Conservation (phyloP, 2,329 filamentous ascomycete genomes). For the Fusarium citri region DNA sequence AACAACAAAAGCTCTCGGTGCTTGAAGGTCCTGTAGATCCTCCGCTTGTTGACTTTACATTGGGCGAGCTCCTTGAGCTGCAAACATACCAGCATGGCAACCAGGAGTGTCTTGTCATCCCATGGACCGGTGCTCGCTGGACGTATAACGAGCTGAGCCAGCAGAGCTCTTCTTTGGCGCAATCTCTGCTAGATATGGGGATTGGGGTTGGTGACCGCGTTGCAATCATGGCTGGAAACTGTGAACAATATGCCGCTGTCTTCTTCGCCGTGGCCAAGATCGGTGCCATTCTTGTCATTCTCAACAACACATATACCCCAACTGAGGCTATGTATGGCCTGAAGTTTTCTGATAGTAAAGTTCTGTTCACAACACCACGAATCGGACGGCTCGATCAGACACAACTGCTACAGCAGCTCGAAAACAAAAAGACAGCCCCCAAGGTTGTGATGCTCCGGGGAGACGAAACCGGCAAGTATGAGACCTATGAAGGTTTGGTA, state of each 20-base stretch:
- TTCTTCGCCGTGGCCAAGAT: constrained; percentile 78
- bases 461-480: constrained; percentile 61
- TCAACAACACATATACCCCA: constrained; percentile 86
- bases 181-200: constrained; percentile 74
- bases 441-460: constrained; percentile 72
- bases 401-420: constrained; percentile 67
- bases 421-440: constrained; percentile 57
- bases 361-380: constrained; percentile 77
- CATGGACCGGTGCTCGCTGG: constrained; percentile 82
- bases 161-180: constrained; percentile 70
- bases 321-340: constrained; percentile 78
- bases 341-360: constrained; percentile 76
- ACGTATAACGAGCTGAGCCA: constrained; percentile 74
- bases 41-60: constrained; percentile 75
- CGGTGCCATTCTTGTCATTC: constrained; percentile 77
- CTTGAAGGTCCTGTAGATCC: constrained; percentile 76
- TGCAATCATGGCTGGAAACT: constrained; percentile 81
- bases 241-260: constrained; percentile 83
- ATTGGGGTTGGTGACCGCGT: constrained; percentile 76
- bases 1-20: constrained; percentile 63
- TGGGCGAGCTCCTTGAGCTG: constrained; percentile 77
- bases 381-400: constrained; percentile 75
- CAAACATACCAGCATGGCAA: constrained; percentile 74
- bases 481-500: constrained; percentile 70
- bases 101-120: constrained; percentile 77